Evolutionary conservation across 345 rosid genomes (phyloP).

Genomic region (Geranium rotundifolium): DNA sequence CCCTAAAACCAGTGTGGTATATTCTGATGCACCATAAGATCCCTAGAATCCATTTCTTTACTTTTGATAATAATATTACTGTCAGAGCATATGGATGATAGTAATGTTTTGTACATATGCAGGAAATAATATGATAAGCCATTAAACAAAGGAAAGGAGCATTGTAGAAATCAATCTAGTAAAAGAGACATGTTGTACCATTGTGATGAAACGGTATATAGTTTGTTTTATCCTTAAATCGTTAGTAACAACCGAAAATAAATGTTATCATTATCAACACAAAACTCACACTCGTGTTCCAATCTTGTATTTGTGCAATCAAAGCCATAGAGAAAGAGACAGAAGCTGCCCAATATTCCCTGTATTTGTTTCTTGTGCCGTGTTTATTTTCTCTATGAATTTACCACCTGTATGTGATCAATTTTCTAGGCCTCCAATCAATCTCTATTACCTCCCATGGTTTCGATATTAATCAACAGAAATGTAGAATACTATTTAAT

Average conservation of each 20-base stretch:
- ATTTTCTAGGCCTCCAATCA: too few species aligned
- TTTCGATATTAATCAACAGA: too few species aligned
- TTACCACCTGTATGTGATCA: neutral
- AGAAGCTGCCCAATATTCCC: neutral
- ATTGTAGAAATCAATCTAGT: neutral
- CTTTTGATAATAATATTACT: too few species aligned
- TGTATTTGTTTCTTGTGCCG: neutral
- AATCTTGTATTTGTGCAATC: neutral
- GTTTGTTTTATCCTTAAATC: neutral
- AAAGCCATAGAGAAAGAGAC: neutral
- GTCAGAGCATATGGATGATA: neutral
- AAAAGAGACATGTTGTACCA: neutral
- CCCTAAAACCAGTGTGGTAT: too few species aligned
- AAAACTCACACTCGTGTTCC: too few species aligned
- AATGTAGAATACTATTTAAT: too few species aligned
- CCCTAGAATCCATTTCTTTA: too few species aligned
- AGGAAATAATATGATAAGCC: too few species aligned
- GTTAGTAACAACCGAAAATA: neutral
- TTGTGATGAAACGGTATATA: neutral
- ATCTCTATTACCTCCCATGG: too few species aligned
- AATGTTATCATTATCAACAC: too few species aligned
- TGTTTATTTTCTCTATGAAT: neutral
- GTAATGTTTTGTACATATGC: neutral
- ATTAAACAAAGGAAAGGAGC: neutral
- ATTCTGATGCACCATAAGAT: too few species aligned